Evolutionary conservation across 768 basidiomycete species (phyloP).

Genomic region (Tephrocybe rancida): DNA sequence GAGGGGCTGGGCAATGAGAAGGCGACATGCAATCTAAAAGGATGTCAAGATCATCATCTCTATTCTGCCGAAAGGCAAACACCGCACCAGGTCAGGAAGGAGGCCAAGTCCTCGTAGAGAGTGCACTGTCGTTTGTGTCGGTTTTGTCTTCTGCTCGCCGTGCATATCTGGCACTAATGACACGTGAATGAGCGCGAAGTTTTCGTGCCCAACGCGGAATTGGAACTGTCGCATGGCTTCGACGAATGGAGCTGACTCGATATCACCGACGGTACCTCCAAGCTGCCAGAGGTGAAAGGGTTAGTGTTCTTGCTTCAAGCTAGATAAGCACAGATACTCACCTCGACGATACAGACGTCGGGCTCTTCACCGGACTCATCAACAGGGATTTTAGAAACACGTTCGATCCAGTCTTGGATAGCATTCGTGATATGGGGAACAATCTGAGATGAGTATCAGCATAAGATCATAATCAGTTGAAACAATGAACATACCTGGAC

Average conservation of each 20-base stretch:
- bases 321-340: slow-evolving; percentile 29
- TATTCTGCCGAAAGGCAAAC: background rate
- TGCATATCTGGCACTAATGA: slow-evolving; percentile 99
- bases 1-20: slow-evolving; percentile 80
- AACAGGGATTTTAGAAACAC: slow-evolving; percentile 91
- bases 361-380: slow-evolving; percentile 93
- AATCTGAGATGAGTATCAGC: slow-evolving; percentile 61
- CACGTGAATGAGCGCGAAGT: slow-evolving; percentile 96
- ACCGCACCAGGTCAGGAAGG: slow-evolving; percentile 83
- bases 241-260: slow-evolving; percentile 97
- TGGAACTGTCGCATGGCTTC: slow-evolving; percentile 99
- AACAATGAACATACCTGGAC: slow-evolving; percentile 68
- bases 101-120: slow-evolving; percentile 91
- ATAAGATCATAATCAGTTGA: background rate
- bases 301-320: background rate
- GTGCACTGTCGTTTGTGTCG: slow-evolving; percentile 96
- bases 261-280: slow-evolving; percentile 97
- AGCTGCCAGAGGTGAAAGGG: slow-evolving; percentile 57
- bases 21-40: slow-evolving; percentile 87
- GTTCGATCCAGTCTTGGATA: slow-evolving; percentile 98
- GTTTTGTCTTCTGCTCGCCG: slow-evolving; percentile 99
- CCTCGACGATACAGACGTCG: slow-evolving; percentile 98
- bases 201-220: slow-evolving; percentile 94
- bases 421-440: slow-evolving; percentile 96
- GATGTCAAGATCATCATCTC: background rate